phyloP scores from a whole-genome alignment of 73 alveolate genomes.

The Stentor roeselii region DNA sequence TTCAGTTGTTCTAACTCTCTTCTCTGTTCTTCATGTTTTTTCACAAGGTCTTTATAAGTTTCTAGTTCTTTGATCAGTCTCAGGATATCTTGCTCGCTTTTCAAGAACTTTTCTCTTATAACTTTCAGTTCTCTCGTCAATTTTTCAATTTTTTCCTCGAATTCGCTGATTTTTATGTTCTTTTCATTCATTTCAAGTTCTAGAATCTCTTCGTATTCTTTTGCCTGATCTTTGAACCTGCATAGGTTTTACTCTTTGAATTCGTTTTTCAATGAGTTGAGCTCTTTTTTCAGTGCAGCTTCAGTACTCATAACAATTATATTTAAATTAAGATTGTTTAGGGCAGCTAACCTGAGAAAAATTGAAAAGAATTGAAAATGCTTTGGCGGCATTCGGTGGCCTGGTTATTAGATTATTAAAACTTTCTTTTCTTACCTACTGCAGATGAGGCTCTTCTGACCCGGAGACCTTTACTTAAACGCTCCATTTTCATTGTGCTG shows the following conservation, averaged over 20 bases:
- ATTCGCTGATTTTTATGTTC: slow-evolving; percentile 10
- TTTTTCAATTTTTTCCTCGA: neutral
- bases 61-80: slow-evolving; percentile 2
- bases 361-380: neutral
- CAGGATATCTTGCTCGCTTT: neutral
- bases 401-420: neutral
- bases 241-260: neutral
- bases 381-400: neutral
- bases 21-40: slow-evolving; percentile 15
- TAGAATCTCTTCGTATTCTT: slow-evolving; percentile 20
- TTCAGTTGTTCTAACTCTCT: slow-evolving; percentile 27
- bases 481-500: neutral
- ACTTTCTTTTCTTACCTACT: neutral
- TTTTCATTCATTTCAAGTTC: slow-evolving; percentile 16
- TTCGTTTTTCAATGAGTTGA: neutral
- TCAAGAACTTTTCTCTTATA: neutral
- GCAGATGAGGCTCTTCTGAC: slow-evolving; percentile 2
- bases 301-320: neutral
- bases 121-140: neutral
- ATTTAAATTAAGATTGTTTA: too few relatives aligned
- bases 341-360: neutral
- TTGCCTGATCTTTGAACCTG: slow-evolving; percentile 8
- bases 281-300: neutral
- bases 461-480: neutral
- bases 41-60: neutral